Percentiles rank a stretch among this genome's conserved stretches.
phyloP scores from a whole-genome alignment of 2,329 filamentous ascomycete species.

The Mariannaea elegans region DNA sequence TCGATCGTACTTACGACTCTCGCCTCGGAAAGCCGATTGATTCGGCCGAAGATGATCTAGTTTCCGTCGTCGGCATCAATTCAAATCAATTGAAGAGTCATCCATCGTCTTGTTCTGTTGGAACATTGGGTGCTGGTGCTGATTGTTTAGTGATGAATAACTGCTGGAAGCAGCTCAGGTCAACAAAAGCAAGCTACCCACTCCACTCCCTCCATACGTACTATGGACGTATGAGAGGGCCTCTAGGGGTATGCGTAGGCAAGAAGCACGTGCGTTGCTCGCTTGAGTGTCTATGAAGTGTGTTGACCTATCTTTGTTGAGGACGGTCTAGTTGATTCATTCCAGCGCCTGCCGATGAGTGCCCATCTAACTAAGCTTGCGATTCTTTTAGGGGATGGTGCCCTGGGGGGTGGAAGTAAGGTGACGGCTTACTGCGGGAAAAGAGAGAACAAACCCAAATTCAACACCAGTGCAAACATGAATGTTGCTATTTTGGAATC shows the following conservation, averaged over 20 bases:
- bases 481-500: constrained; percentile 36
- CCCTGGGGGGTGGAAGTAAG: not conserved
- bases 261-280: constrained; percentile 1
- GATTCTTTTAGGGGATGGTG: not conserved
- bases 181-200: not conserved
- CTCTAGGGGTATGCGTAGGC: not conserved
- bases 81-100: not conserved
- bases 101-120: not conserved
- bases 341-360: not conserved
- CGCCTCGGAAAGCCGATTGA: constrained; percentile 8
- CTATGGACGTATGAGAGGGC: not conserved
- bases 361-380: not conserved
- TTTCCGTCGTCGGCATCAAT: not conserved
- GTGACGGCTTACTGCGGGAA: not conserved
- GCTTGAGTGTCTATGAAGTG: not conserved
- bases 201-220: not conserved
- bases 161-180: not conserved
- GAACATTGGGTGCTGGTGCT: not conserved
- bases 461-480: not conserved
- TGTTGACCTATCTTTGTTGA: constrained; percentile 5
- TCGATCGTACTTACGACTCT: constrained; percentile 24
- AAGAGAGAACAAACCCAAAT: constrained; percentile 4
- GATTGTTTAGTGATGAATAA: not conserved
- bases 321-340: not conserved
- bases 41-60: not conserved